Evolutionary conservation across 2,329 filamentous ascomycete species (phyloP), one percentile per base, ranked within the genome.

Genomic region (Pleurostoma richardsiae): DNA sequence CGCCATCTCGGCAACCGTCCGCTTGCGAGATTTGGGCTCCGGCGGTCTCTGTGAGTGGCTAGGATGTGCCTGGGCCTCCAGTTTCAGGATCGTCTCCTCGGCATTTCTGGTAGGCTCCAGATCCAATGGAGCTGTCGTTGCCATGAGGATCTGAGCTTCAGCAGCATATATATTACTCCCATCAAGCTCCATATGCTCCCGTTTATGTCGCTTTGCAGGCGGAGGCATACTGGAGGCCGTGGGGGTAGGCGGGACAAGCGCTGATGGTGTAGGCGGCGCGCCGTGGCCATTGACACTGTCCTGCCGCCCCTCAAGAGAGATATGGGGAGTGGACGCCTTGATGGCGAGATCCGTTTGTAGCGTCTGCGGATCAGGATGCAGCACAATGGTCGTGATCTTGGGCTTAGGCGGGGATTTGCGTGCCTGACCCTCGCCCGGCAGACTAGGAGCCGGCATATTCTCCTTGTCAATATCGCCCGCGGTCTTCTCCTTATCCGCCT

Each of bases 1-100:
- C 6, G 90, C 94, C 72, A 97, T 82, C 62, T 99, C 92, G 6
- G 94, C 94, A 19, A 95, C 85, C 0, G 94, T 99, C 52, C 92
- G 83, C 74, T 99, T 97, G 48, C 94, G 79, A 6, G 85, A 85
- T 74, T 96, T 96, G 3, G 90, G 90, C 50, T 86, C 80, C 1
- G 94, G 92, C 7, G 90, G 85, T 40, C 82, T 74, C 43, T 86
- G 80, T 30, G 82, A 79, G 63, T 96, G 88, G 47, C 90, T 82
- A 5, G 90, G 86, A 62, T 95, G 88, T 26, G 81, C 76, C 55
- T 92, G 73, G 19, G 77, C 73, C 30, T 89, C 82, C 3, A 97
- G 74, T 4, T 95, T 74, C 8, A 76, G 74, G 42, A 90, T 84
- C 1, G 83, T 83, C 54, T 90, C 85, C 42, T 82, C 81, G 3